Evolutionary conservation across 2,329 filamentous ascomycete genomes (phyloP), one percentile per base, ranked within the genome.

Genomic region (Pseudogymnoascus sp.): DNA sequence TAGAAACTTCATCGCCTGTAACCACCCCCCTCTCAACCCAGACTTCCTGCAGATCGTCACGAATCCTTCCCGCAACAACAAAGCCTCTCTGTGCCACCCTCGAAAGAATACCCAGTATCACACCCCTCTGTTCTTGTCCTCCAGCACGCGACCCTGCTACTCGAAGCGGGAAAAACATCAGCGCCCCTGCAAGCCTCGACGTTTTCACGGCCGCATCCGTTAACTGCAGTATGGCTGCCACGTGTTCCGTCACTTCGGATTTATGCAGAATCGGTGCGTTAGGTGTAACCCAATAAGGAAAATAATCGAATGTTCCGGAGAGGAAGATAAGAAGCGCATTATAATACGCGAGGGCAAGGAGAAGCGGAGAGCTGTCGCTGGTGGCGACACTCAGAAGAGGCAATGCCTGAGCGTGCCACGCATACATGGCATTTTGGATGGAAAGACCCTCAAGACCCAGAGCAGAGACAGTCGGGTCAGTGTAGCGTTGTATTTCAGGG

Each of bases 231-330:
- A 67, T 67, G 2, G 16, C 39, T n/a, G 2, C 16, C n/a, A 66
- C 63, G 33, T 68, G 64, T 7, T 41, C 22, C 30, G 65, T 62
- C 12, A 67, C 62, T 9, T 28, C 20, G 2, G 7, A 4, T 6
- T 18, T 11, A 6, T 58, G 20, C 1, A 68, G 36, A 20, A 16
- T 58, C 8, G 66, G 62, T 28, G 60, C 41, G 4, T 58, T 12
- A 0, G 62, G 38, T 6, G 16, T 7, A 16, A 63, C 47, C 50
- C 63, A 66, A n/a, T 66, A 60, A 2, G 50, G 20, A 6, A 47
- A 60, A 38, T 68, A 69, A 20, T 67, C 65, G 18, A 67, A 69
- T 8, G 64, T 61, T 0, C 67, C 66, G 7, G 65, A 67, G n/a
- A 68, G 64, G 38, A 59, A 69, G 8, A 69, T 68, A 1, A 62